Conservation (phyloP, 352 stramenopile species). For the Globisporangium barbulae region DNA sequence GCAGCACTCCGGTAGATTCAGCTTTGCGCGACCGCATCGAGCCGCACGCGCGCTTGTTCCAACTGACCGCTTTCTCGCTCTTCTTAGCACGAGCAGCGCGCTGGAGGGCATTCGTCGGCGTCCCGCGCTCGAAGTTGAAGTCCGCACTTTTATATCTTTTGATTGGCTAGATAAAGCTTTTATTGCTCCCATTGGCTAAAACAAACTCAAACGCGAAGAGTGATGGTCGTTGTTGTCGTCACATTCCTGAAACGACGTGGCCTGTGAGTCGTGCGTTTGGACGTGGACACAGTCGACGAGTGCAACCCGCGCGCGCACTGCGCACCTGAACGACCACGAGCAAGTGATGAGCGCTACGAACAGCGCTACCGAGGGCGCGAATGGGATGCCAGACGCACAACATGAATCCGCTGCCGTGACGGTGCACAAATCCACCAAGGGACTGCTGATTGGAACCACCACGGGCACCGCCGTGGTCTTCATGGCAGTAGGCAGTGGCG, state of each 20-base stretch:
- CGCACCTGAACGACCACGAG: not conserved
- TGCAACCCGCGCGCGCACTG: not conserved
- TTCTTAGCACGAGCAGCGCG: too few relatives aligned
- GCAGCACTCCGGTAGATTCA: too few relatives aligned
- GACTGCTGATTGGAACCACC: not conserved
- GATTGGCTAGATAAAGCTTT: not conserved
- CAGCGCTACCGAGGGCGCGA: not conserved
- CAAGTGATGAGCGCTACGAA: not conserved
- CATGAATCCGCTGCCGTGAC: not conserved
- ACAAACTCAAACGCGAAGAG: not conserved
- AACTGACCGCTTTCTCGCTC: not conserved
- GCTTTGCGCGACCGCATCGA: too few relatives aligned
- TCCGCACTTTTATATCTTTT: not conserved
- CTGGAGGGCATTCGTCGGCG: too few relatives aligned
- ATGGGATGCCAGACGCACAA: not conserved
- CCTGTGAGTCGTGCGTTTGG: not conserved
- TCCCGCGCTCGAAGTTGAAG: slow-evolving; percentile 9
- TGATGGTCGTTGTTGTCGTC: not conserved
- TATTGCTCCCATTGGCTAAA: not conserved
- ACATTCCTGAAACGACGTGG: slow-evolving; percentile 8
- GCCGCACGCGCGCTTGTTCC: not conserved
- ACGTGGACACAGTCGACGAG: not conserved
- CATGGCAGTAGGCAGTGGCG: not conserved
- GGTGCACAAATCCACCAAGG: slow-evolving; percentile 10
- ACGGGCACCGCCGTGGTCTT: slow-evolving; percentile 12